Evolutionary conservation across 1,284 basidiomycete genomes (phyloP).

Genomic region (Ganoderma leucocontextum): DNA sequence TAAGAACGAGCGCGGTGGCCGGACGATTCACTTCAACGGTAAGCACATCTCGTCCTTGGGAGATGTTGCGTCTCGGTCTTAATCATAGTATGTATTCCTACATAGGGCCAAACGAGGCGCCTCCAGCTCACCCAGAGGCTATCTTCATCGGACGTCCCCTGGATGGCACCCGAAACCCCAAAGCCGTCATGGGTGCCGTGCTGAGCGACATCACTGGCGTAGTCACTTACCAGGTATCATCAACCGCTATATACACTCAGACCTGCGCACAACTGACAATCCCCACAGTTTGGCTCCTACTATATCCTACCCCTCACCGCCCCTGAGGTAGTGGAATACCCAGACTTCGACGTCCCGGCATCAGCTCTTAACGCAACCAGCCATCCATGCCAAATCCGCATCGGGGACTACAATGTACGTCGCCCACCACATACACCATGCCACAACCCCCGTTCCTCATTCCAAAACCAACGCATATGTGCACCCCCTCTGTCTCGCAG

Average conservation of each 20-base stretch:
- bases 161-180: constrained; percentile 63
- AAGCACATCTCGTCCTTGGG: background rate
- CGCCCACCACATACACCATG: background rate
- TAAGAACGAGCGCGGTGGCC: constrained; percentile 63
- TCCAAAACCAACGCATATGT: constrained; percentile 1
- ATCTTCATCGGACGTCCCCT: constrained; percentile 63
- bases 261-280: background rate
- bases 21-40: constrained; percentile 59
- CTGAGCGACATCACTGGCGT: constrained; percentile 65
- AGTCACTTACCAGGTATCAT: constrained; percentile 59
- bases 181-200: constrained; percentile 54
- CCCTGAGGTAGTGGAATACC: constrained; percentile 53
- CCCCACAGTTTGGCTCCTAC: constrained; percentile 53
- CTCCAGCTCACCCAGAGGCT: constrained; percentile 66
- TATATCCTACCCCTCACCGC: constrained; percentile 65
- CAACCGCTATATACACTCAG: no score
- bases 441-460: constrained; percentile 7
- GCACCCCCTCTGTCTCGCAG: constrained; percentile 38
- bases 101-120: constrained; percentile 54
- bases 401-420: constrained; percentile 69
- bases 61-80: no score
- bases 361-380: constrained; percentile 48
- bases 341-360: constrained; percentile 45
- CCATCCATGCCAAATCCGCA: constrained; percentile 57
- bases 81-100: no score